Conservation (phyloP, 2,329 filamentous ascomycete species). For the Monosporascus ibericus region DNA sequence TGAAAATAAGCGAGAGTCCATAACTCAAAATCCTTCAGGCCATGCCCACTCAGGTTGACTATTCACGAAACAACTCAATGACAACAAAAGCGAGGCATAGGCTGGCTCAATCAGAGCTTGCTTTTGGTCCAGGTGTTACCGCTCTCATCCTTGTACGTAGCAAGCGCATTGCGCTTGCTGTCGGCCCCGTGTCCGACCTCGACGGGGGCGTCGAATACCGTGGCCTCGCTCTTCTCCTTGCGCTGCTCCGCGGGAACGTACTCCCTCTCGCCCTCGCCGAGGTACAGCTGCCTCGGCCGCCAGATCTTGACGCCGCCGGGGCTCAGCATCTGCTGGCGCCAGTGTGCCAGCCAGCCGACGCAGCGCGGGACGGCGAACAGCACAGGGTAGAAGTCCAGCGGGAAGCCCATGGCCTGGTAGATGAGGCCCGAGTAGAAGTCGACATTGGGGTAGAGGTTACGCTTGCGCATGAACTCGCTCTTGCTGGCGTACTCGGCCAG, state of each 20-base stretch:
- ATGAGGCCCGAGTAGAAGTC: conserved; percentile 48
- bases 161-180: conserved; percentile 35
- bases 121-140: conserved; percentile 24
- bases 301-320: conserved; percentile 43
- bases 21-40: no score
- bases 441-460: conserved; percentile 45
- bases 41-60: no score
- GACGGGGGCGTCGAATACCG: conserved; percentile 29
- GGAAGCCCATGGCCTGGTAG: conserved; percentile 48
- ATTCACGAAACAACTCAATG: no score
- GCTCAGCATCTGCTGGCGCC: conserved; percentile 44
- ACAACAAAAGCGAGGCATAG: no score
- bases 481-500: conserved; percentile 39
- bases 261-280: conserved; percentile 37
- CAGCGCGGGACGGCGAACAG: conserved; percentile 45
- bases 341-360: conserved; percentile 46
- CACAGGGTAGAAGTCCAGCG: conserved; percentile 46
- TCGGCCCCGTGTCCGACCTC: conserved; percentile 34
- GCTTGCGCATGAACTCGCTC: conserved; percentile 42
- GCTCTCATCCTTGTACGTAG: conserved; percentile 32
- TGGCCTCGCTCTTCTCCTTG: conserved; percentile 22
- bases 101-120: conserved; percentile 14
- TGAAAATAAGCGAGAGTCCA: no score
- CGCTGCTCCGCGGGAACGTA: conserved; percentile 35
- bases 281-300: conserved; percentile 42